Conservation (phyloP, 1,139 yeast species). For the Petasospora rhodanensis region DNA sequence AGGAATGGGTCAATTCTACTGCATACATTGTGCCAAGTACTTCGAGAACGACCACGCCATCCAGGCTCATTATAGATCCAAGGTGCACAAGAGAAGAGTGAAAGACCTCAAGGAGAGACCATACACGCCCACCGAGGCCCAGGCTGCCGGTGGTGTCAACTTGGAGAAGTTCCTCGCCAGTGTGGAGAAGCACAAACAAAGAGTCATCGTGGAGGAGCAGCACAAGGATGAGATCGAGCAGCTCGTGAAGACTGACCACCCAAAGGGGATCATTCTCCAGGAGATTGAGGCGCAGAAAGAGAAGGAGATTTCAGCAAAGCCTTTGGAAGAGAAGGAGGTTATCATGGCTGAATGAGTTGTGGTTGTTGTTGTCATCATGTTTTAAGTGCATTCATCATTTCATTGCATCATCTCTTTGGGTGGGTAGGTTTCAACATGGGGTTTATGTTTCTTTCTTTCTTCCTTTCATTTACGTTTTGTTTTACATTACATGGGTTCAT, state of each 20-base stretch:
- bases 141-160: conserved; percentile 84
- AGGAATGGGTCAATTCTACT: conserved; percentile 91
- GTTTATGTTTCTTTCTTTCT: background rate
- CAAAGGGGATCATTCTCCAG: conserved; percentile 19
- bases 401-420: too few species aligned
- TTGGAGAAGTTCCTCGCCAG: conserved; percentile 59
- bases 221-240: conserved; percentile 23
- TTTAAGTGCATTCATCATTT: background rate
- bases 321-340: conserved; percentile 34
- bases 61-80: conserved; percentile 66
- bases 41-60: conserved; percentile 75
- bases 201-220: conserved; percentile 18
- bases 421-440: too few species aligned
- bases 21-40: conserved; percentile 91
- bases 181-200: conserved; percentile 42
- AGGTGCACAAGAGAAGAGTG: conserved; percentile 82
- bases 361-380: background rate
- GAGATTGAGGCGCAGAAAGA: conserved; percentile 12
- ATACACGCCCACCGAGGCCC: conserved; percentile 81
- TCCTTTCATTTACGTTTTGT: conserved; percentile 1
- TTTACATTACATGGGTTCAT: background rate
- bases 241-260: conserved; percentile 21
- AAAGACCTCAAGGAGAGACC: conserved; percentile 69
- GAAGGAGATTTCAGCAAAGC: conserved; percentile 18
- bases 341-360: conserved; percentile 16